Base-by-base conservation (phyloP, 108 stramenopile species). In the Parmales sp. region DNA sequence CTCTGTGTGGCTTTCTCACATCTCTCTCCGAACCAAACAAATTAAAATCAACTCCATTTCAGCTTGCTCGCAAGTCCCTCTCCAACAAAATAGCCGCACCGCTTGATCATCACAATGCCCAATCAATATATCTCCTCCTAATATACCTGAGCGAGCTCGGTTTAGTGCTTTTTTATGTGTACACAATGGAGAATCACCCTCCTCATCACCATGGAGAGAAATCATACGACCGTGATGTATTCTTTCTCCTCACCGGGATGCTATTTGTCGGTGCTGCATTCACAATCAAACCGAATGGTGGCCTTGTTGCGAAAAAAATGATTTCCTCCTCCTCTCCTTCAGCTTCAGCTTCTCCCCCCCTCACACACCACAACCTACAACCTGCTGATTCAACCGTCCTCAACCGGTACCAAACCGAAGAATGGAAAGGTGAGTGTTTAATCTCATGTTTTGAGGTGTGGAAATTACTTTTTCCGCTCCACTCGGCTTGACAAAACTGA, bases 331-430 rank as follows among this genome's bases (percentile, higher is more conserved):
- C 9, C 11, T 11, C 6, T 9, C 6, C 51, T 9, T 11, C 6
- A 6, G 34, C 11, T 54, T 11, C 8, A 11, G 6, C 8, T 9
- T 26, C 28, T 31, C 34, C 51, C 6, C 9, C 11, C 9, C 6
- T 22, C 16, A 51, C n/a, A 67, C 28, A 60, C 2, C 49, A 64
- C 44, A 28, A 41, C 38, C 6, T 11, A 44, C 16, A 44, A 44
- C 16, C 16, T 44, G 13, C 43, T 16, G 68, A 72, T 74, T 74
- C 36, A 82, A 84, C 41, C 63, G 74, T 97, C 23, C 78, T 97
- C 18, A 95, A 95, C 81, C 85, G 95, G 60, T 83, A 96, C 72
- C 98, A 98, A 74, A 98, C 98, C 0, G 95, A 97, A 69, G 98
- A 98, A 73, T 98, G 98, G 98, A 98, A 98, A 69, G 90, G n/a